These are phyloP conservation scores for Apocynum venetum DNA, from an alignment of 257 asterid species.

Conservation along the genomic window DNA sequence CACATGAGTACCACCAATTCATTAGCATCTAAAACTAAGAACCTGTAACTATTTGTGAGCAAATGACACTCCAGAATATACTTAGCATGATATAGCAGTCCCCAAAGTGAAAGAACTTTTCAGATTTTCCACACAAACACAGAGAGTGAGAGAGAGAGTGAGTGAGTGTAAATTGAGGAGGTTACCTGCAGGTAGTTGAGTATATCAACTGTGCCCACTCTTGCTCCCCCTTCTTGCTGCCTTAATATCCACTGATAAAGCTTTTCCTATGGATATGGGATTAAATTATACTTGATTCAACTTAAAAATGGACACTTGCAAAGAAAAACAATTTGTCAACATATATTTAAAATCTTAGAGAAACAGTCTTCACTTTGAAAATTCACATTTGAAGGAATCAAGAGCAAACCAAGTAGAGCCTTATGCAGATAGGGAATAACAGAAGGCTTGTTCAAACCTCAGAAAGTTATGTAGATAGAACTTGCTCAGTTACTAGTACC, in stretches of 20 bases:
- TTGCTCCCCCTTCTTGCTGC: constrained; percentile 47
- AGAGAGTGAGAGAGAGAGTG: too few relatives aligned
- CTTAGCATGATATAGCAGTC: background rate
- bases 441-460: background rate
- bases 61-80: background rate
- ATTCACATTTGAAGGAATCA: background rate
- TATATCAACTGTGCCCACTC: constrained; percentile 37
- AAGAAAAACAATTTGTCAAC: background rate
- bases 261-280: constrained; percentile 29
- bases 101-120: background rate
- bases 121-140: background rate
- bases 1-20: background rate
- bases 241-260: constrained; percentile 44
- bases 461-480: background rate
- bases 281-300: background rate
- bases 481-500: background rate
- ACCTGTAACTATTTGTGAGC: background rate
- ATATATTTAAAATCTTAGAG: background rate
- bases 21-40: background rate
- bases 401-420: background rate
- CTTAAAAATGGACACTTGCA: background rate
- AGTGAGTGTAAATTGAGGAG: background rate
- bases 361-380: background rate
- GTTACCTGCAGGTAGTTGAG: constrained; percentile 39
- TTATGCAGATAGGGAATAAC: background rate